A percentile compares a stretch with the other conserved stretches of the same genome.
These are phyloP conservation scores for Penicillium lagena DNA, from an alignment of 495 filamentous ascomycete species.

Conservation along the genomic window DNA sequence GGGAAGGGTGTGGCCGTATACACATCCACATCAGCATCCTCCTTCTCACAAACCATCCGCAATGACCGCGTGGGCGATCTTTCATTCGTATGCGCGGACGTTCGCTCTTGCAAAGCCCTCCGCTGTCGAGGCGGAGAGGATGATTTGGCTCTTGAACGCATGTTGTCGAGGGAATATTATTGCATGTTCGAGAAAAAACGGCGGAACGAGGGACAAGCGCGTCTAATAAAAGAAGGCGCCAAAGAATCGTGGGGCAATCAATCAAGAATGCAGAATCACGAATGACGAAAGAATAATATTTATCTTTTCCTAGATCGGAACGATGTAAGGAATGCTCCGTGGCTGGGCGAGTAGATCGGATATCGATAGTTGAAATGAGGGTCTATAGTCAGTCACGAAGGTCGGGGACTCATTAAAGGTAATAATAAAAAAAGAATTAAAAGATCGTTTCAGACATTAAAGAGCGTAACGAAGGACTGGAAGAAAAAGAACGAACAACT, in stretches of 20 bases:
- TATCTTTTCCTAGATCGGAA: constrained; percentile 13
- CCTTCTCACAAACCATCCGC: constrained; percentile 28
- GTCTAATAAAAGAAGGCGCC: neutral
- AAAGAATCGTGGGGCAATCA: neutral
- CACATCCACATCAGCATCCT: constrained; percentile 25
- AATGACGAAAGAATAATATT: constrained; percentile 14
- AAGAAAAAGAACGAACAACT: constrained; percentile 19
- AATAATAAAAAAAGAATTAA: constrained; percentile 21
- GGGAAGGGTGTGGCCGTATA: constrained; percentile 43
- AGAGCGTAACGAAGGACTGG: constrained; percentile 22
- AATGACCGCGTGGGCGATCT: constrained; percentile 28
- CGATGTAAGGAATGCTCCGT: constrained; percentile 29
- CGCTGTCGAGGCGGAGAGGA: constrained; percentile 28
- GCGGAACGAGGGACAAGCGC: neutral
- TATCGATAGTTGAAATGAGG: constrained; percentile 12
- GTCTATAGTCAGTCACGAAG: constrained; percentile 19
- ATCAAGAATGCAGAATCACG: neutral
- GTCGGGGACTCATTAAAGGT: constrained; percentile 20
- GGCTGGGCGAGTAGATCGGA: constrained; percentile 4
- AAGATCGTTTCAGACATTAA: constrained; percentile 8
- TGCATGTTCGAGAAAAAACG: constrained; percentile 24
- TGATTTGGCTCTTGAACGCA: constrained; percentile 28
- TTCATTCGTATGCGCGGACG: constrained; percentile 45
- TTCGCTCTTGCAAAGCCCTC: constrained; percentile 46
- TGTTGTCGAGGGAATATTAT: constrained; percentile 23